phyloP scores from a whole-genome alignment of 2,329 filamentous ascomycete genomes.

The Paracorniculantispora psalliotae region DNA sequence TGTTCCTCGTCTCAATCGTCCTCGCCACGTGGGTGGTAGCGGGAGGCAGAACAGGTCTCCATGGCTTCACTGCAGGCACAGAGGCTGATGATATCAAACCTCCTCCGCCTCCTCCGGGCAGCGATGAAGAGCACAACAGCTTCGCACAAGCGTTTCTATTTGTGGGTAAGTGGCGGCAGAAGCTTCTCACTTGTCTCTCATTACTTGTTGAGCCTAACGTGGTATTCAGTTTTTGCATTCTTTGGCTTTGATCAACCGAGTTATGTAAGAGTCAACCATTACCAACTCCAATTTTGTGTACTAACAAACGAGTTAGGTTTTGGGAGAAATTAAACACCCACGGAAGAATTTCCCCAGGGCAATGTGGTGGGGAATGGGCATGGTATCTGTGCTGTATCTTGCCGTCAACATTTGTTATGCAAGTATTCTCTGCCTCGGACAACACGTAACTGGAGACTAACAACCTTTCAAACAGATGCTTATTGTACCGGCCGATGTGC shows the following conservation, averaged over 20 bases:
- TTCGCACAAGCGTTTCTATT: constrained; percentile 33
- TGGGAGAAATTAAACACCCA: constrained; percentile 29
- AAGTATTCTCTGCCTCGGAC: constrained; percentile 15
- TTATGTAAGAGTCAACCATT: constrained; percentile 18
- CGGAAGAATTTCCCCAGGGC: constrained; percentile 29
- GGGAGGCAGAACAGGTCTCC: constrained; percentile 19
- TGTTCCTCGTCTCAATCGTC: constrained; percentile 42
- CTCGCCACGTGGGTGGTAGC: constrained; percentile 29
- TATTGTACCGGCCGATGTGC: constrained; percentile 24
- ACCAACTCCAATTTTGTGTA: not conserved
- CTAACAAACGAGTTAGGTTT: constrained; percentile 16
- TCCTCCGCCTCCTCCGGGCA: constrained; percentile 4
- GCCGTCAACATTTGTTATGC: constrained; percentile 34
- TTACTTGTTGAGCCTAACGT: not conserved
- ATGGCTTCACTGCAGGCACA: too few species aligned
- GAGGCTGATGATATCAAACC: too few species aligned
- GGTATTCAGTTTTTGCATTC: constrained; percentile 29
- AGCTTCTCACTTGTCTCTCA: not conserved
- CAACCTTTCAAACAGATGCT: constrained; percentile 32
- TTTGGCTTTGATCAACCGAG: constrained; percentile 36
- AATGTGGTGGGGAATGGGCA: constrained; percentile 26
- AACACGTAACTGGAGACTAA: not conserved
- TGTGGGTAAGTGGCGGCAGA: constrained; percentile 24
- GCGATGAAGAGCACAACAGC: constrained; percentile 16
- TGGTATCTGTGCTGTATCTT: constrained; percentile 30